Evolutionary conservation across 2,329 filamentous ascomycete genomes (phyloP).

Genomic region (Cercospora nicotianae): DNA sequence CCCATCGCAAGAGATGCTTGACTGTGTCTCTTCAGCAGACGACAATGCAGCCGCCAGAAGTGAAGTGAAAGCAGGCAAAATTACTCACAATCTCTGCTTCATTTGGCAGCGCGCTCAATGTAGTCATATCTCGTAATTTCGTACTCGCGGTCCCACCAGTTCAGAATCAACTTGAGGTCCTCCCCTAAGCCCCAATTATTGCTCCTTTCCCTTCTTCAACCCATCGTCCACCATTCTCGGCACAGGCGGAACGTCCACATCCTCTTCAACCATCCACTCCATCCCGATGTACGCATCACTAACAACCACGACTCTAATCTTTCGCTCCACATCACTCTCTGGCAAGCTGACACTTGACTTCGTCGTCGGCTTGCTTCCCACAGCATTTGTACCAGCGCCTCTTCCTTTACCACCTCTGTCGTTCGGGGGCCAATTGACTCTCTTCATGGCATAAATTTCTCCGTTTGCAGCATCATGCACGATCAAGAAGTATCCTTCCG

Average conservation of each 20-base stretch:
- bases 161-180: no score
- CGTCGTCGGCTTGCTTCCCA: constrained; percentile 50
- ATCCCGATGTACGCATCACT: constrained; percentile 89
- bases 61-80: no score
- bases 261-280: constrained; percentile 57
- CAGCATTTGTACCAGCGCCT: not conserved
- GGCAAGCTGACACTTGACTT: constrained; percentile 64
- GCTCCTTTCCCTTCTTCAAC: constrained; percentile 31
- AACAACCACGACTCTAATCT: constrained; percentile 71
- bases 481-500: constrained; percentile 87
- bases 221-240: constrained; percentile 38
- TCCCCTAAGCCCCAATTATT: not conserved
- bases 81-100: no score
- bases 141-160: no score
- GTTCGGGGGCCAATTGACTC: constrained; percentile 68
- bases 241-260: constrained; percentile 51
- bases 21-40: no score
- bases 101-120: not conserved
- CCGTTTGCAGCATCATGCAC: constrained; percentile 67
- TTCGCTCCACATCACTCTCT: constrained; percentile 54
- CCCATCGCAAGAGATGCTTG: no score
- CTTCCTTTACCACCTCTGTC: constrained; percentile 36
- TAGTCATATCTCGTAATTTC: not conserved
- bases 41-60: no score
- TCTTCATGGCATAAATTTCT: constrained; percentile 82